Base-by-base conservation (phyloP, 1,284 basidiomycete species). In the Austropuccinia psidii region DNA sequence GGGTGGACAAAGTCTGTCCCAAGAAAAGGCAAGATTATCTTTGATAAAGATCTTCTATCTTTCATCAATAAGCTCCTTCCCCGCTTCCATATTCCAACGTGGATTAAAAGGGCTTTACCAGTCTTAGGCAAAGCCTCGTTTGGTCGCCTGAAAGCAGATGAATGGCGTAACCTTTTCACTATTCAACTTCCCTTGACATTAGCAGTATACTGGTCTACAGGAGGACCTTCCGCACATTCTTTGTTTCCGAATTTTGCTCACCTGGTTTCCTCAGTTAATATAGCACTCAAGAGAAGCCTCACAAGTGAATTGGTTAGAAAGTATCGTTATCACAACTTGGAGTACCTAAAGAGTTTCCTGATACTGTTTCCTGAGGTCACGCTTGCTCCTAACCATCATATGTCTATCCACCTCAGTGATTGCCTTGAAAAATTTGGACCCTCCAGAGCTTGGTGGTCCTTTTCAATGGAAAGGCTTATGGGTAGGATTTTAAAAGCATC, bases 91-190 rank as follows among this genome's bases (percentile, higher is more conserved):
- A 52, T 43, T 7, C 57, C 49, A 17, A 61, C 57, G 4, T 55
- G 50, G 60, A 33, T 77, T 27, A 74, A 73, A n/a, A 21, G 24
- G 8, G 55, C 61, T 0, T 47, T 68, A 0, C 75, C 52, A 1
- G 15, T 35, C 1, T 60, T 77, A 24, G 76, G 72, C 0, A 58
- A 62, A 15, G 54, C 54, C 8, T 49, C 47, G 0, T 72, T 75
- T 57, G 76, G 74, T 21, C 50, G 50, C 27, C 75, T 76, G 2
- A 76, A 72, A 45, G 76, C 76, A 3, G 66, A 76, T 24, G 75
- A 77, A 52, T 77, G 76, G 69, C 54, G 73, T 8, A 62, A 62
- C 4, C 13, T 75, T 4, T 41, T 52, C 5, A 73, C 69, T 7
- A 72, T 77, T 21, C 60, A 64, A 35, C 60, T 73, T 1, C 60